These are phyloP conservation scores for Zymoseptoria ardabiliae DNA, from an alignment of 2,329 filamentous ascomycete genomes.

Conservation along the genomic window DNA sequence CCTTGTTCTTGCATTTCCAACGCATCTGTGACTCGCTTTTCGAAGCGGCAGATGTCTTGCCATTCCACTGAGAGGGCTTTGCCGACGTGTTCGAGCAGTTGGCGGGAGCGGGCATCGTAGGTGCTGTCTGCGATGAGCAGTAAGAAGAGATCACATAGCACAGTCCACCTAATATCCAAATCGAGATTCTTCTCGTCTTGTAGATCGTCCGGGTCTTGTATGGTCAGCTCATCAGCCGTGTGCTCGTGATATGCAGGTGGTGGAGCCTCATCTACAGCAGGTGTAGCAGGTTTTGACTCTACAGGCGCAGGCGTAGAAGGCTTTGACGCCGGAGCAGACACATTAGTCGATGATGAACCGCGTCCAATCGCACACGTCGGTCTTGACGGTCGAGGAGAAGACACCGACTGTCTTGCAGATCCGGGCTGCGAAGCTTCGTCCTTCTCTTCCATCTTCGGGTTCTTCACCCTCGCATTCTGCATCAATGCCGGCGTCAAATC, in stretches of 20 bases:
- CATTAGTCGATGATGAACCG: slow-evolving; percentile 12
- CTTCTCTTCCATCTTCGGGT: slow-evolving; percentile 47
- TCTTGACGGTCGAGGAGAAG: slow-evolving; percentile 13
- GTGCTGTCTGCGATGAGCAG: slow-evolving; percentile 92
- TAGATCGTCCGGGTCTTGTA: slow-evolving; percentile 75
- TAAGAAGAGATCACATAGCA: slow-evolving; percentile 90
- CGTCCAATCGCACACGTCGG: slow-evolving; percentile 15
- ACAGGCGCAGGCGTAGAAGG: slow-evolving; percentile 31
- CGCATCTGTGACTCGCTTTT: slow-evolving; percentile 93
- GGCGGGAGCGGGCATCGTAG: slow-evolving; percentile 83
- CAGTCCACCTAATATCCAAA: slow-evolving; percentile 93
- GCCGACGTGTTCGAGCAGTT: slow-evolving; percentile 76
- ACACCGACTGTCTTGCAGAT: slow-evolving; percentile 28
- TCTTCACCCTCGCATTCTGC: slow-evolving; percentile 86
- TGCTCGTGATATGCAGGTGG: slow-evolving; percentile 53
- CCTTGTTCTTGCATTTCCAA: slow-evolving; percentile 95
- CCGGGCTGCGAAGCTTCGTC: slow-evolving; percentile 12
- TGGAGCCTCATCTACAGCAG: slow-evolving; percentile 12
- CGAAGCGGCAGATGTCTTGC: slow-evolving; percentile 92
- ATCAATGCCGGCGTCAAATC: slow-evolving; percentile 83
- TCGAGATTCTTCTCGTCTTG: slow-evolving; percentile 78
- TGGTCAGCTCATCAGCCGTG: slow-evolving; percentile 65
- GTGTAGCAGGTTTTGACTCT: slow-evolving; percentile 4
- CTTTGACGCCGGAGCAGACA: slow-evolving; percentile 11
- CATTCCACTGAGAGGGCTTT: slow-evolving; percentile 72